Evolutionary conservation across 208 protist genomes (phyloP).

Genomic region (Balamuthia mandrillaris): DNA sequence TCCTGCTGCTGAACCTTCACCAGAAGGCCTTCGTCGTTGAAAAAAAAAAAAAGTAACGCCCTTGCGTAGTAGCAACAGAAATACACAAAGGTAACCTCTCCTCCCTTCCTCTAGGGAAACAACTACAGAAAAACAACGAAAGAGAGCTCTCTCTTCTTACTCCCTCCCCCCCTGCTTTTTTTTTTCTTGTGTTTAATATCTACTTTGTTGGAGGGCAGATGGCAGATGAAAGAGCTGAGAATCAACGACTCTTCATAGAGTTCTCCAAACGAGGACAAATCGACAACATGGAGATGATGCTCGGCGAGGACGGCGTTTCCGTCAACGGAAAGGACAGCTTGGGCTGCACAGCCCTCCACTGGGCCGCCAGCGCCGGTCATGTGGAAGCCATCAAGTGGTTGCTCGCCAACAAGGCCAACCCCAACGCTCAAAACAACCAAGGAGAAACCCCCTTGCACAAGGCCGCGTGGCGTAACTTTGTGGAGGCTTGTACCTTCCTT

Average conservation of each 20-base stretch:
- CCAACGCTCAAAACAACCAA: slow-evolving; percentile 1
- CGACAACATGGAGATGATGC: background rate
- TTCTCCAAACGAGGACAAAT: slow-evolving; percentile 8
- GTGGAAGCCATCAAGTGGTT: slow-evolving; percentile 5
- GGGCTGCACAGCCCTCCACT: slow-evolving; percentile 27
- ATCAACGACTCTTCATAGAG: slow-evolving; percentile 4
- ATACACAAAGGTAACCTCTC: too few relatives aligned
- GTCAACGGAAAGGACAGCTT: slow-evolving; percentile 11
- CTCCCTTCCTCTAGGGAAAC: too few relatives aligned
- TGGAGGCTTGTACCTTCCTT: background rate
- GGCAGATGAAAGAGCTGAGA: slow-evolving; percentile 17
- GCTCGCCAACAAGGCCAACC: background rate
- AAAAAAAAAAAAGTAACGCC: too few relatives aligned
- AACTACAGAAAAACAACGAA: too few relatives aligned
- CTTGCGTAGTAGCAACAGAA: too few relatives aligned
- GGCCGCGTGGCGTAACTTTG: slow-evolving; percentile 22
- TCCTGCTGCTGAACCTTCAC: too few relatives aligned
- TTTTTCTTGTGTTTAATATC: too few relatives aligned
- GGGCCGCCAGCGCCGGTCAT: slow-evolving; percentile 21
- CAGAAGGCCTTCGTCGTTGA: too few relatives aligned
- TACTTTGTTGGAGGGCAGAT: too few relatives aligned
- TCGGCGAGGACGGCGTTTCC: background rate
- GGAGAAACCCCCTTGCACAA: slow-evolving; percentile 28
- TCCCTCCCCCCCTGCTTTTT: too few relatives aligned
- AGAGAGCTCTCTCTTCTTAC: too few relatives aligned